Evolutionary conservation across 306 rosid genomes (phyloP), one percentile per base, ranked within the genome.

Genomic region (Dalbergia cultrata): DNA sequence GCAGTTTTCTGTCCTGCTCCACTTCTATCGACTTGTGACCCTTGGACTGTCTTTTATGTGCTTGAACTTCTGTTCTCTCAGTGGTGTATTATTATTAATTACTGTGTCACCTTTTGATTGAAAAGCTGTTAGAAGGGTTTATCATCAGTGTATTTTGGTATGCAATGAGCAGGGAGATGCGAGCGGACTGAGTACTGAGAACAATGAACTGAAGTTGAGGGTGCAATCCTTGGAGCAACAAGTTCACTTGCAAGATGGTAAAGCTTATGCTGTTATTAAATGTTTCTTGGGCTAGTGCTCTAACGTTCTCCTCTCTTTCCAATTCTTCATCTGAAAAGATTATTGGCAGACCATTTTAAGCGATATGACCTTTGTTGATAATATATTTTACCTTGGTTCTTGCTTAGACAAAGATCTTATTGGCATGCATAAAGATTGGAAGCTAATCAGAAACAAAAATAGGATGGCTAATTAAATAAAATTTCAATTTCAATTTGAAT

Each of bases 211-310:
- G 91, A 90, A 89, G 79, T 81, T 94, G 86, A 86, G 93, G 26
- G 80, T 94, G 86, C 95, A 92, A 87, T 83, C 93, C 49, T 88
- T 89, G 93, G 97, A 90, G 88, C 95, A 92, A 83, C 95, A 92
- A 81, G 92, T 91, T 76, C 95, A 90, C 87, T 71, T 94, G 85
- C 95, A 94, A 90, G 93, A 90, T 82, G 97, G 98, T 94, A 85
- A 85, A 86, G 86, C 35, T 6, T 65, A 45, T 37, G 61, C 72
- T 65, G 34, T 16, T 47, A 41, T 70, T 70, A 17, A 37, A 45
- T 4, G 12, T 5, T 58, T 77, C 49, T 50, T 9, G 72, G 53
- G 13, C 34, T 33, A 50, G 21, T 70, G 17, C 74, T 47, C 66
- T 9, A 41, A 39, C 5, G 64, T 14, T 72, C 64, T 65, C 3